Base-by-base conservation (phyloP, 2,329 filamentous ascomycete species). In the Stemphylium beticola region DNA sequence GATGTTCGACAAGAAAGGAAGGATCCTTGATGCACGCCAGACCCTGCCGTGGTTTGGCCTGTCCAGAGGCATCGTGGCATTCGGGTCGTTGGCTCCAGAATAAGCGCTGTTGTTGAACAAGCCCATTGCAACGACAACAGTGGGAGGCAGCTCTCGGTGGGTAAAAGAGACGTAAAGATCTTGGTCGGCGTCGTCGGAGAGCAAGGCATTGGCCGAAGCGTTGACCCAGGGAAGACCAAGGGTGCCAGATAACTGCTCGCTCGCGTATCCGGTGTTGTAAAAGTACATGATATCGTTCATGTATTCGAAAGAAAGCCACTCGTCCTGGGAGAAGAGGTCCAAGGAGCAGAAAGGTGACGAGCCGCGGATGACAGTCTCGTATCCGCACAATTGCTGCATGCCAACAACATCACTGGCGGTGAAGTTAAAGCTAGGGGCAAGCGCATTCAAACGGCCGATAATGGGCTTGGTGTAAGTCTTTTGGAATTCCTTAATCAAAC, bases 161-260 rank as follows among this genome's bases (percentile, higher is more conserved):
- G 87, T 89, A 75, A 90, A 90, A 47, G 84, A 86, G 36, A 89
- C 79, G 65, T 86, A 87, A 7, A 90, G 77, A 51, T 89, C 85
- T 65, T 89, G 81, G n/a, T 73, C 71, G 4, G 73, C 69, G 4
- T 67, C 64, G 50, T 71, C 74, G 32, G 84, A 66, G 9, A 87
- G 74, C 0, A 81, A 68, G 5, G 85, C 74, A 9, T 75, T 65
- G 0, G 84, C 78, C 0, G 85, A 86, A 0, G 85, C 83, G 58
- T 87, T 87, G 5, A 89, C 67, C 87, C 87, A 90, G 0, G 87
- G 87, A 48, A 85, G 81, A 2, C 87, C 87, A 5, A 89, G 78
- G 15, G 79, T 78, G 0, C 85, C 85, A 0, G 84, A 80, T 2
- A 85, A 76, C 18, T 65, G 26, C 32, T 41, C 51, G 59, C 82